Base-by-base conservation (phyloP, 2,329 filamentous ascomycete genomes). In the Sclerotinia borealis region DNA sequence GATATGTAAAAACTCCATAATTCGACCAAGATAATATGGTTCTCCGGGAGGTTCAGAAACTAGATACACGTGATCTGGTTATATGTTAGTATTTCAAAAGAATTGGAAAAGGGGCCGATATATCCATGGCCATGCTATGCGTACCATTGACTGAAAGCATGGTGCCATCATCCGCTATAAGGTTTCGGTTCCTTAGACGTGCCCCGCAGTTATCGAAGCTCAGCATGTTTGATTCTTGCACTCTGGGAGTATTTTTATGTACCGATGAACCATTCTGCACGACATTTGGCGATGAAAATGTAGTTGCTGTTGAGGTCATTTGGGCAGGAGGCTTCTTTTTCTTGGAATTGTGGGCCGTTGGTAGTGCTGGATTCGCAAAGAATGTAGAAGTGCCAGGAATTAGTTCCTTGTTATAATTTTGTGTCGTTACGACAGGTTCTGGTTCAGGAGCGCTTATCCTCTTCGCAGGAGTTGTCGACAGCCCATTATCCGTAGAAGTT, bases 41-140 rank as follows among this genome's bases (percentile, higher is more conserved):
- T 99, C 95, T 60, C 95, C 95, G 19, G 95, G 95, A 58, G 95
- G 95, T 77, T 99, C 95, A 78, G 93, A 98, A 68, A 99, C 90
- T 67, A 98, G 85, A 80, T 98, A 99, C 69, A 96, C 91, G 79
- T 98, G 86, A 77, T 91, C 88, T 90, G 73, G 51, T 62, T 22
- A 61, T 25, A 27, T 37, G 63, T 72, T 67, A 72, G 68, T 64
- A 45, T 31, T 39, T 19, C n/a, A 37, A 50, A 15, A n/a, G 17
- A 15, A 39, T 19, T 43, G 27, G 22, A 25, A 34, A 34, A 34
- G 27, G 8, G 19, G 27, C 52, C 15, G 19, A 39, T 45, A 17
- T 31, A 45, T 56, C 37, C 39, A 58, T 58, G 29, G n/a, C 41
- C 3, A 31, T 39, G 17, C 49, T 64, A 61, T 47, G 77, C 87